Base-by-base conservation (phyloP, 139 green algal genomes). In the Parachlorella kessleri region DNA sequence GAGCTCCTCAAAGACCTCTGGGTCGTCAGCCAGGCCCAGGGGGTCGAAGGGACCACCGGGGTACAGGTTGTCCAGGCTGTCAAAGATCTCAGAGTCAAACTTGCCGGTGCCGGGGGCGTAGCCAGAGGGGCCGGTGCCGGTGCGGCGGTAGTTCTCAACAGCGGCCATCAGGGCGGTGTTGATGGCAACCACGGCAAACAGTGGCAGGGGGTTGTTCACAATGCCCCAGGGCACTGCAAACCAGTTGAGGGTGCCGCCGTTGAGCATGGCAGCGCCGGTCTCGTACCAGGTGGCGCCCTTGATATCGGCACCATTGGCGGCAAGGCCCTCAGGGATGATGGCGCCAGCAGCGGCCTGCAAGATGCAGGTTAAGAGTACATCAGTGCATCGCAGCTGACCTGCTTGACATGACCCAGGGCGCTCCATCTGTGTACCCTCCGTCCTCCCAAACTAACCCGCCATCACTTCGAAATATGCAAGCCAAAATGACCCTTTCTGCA, bases 31-130 rank as follows among this genome's bases (percentile, higher is more conserved):
- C 84, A 98, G 89, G 66, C 92, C 93, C 68, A 99, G 93, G 72
- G 95, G 96, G 89, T 99, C 97, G 84, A 99, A 99, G 72, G 93
- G 92, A 66, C 94, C 96, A 78, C 96, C 95, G 65, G 96, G 96
- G 93, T 99, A 95, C 40, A 98, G 83, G 70, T 73, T 82, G 93
- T 99, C 96, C 70, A 98, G 83, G 79, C 91, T 89, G 54, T 97
- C 89, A 77, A 97, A 97, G n/a, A 93, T 83, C 55, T 75, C 74
- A 39, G 83, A 81, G 69, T 98, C 94, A 76, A 98, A 98, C 91
- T 98, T 97, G 85, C 95, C 95, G 35, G 96, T 79, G 76, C 94
- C 94, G 35, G 94, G 94, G 55, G 91, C 90, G 91, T 95, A 98
- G 76, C 95, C 96, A 36, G 91, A 77, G 3, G 96, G 96, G 84